phyloP scores from a whole-genome alignment of 2,329 filamentous ascomycete genomes.

The Botrytis aclada region DNA sequence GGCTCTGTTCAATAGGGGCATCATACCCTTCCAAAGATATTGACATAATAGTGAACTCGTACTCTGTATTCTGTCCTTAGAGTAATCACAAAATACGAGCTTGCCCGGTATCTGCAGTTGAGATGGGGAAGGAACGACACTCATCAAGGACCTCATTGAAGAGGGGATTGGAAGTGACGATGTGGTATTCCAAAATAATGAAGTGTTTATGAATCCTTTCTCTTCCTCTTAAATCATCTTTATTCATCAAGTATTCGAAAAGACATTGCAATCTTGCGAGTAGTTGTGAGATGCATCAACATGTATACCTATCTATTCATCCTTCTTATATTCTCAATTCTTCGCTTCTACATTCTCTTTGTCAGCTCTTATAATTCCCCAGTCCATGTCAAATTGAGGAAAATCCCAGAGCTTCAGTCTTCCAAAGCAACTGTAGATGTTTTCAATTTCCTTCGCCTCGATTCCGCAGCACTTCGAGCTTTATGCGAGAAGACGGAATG shows the following conservation, averaged over 20 bases:
- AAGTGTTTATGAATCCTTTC: background rate
- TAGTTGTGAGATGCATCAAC: background rate
- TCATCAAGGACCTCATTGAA: background rate
- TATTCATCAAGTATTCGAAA: background rate
- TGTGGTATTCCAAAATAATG: no score
- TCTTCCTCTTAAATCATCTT: background rate
- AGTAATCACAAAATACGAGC: no score
- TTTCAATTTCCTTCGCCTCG: slow-evolving; percentile 30
- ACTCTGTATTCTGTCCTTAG: background rate
- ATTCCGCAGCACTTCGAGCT: slow-evolving; percentile 25
- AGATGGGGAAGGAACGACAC: slow-evolving; percentile 3
- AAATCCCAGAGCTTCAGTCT: background rate
- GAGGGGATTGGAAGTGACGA: background rate
- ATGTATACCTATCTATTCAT: background rate
- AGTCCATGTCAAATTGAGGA: background rate
- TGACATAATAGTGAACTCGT: background rate
- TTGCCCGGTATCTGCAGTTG: background rate
- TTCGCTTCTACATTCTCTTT: slow-evolving; percentile 5
- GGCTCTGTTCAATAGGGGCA: background rate
- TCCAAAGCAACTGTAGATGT: slow-evolving; percentile 15
- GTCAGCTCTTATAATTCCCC: background rate
- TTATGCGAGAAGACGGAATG: slow-evolving; percentile 31
- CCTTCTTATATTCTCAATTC: background rate
- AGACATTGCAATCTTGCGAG: background rate
- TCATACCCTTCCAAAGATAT: no score